Evolutionary conservation across 192 early-diverging fungal species (phyloP).

Genomic region (Mortierella alpina): DNA sequence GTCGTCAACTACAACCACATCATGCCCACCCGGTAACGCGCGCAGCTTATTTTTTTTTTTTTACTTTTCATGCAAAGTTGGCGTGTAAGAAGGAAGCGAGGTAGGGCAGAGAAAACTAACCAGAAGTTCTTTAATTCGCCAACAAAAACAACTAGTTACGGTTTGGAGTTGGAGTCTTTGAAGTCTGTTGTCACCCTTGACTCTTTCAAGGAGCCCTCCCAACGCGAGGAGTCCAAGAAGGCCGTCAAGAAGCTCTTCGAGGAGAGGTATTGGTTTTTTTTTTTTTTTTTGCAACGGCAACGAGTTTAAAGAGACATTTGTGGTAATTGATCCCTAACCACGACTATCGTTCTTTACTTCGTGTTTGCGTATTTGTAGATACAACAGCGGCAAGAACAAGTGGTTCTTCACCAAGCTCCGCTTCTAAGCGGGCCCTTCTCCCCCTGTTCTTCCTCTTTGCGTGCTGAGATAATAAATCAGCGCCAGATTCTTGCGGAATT

Average conservation of each 20-base stretch:
- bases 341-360: background rate
- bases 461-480: slow-evolving; percentile 6
- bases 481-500: background rate
- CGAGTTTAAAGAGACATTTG: background rate
- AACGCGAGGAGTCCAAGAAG: slow-evolving; percentile 91
- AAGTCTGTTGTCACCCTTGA: slow-evolving; percentile 89
- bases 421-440: slow-evolving; percentile 71
- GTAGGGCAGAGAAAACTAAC: no score
- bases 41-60: no score
- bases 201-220: slow-evolving; percentile 94
- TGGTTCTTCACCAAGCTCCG: slow-evolving; percentile 99
- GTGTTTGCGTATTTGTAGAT: slow-evolving; percentile 55
- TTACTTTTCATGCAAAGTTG: no score
- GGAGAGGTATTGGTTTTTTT: slow-evolving; percentile 67
- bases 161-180: slow-evolving; percentile 93
- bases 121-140: background rate
- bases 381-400: slow-evolving; percentile 99
- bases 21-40: slow-evolving; percentile 94
- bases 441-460: background rate
- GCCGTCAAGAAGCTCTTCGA: slow-evolving; percentile 96
- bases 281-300: background rate
- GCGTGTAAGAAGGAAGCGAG: background rate
- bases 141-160: slow-evolving; percentile 69
- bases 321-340: background rate
- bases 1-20: slow-evolving; percentile 99